These are phyloP conservation scores for Amaranthus cruentus DNA, from an alignment of 148 eudicot species.

Conservation along the genomic window DNA sequence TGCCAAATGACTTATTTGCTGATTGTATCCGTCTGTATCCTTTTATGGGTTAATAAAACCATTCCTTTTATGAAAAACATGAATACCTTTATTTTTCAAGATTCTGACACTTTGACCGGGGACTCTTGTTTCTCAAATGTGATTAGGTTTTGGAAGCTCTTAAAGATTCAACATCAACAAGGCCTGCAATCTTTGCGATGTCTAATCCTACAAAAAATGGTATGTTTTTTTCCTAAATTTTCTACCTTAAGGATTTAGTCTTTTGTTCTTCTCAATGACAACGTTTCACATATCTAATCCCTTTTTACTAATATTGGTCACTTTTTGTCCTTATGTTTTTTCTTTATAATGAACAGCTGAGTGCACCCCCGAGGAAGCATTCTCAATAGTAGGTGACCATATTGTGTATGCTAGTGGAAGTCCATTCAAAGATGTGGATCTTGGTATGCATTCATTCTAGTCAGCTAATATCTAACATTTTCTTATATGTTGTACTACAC, in stretches of 20 bases:
- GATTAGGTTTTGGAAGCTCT: conserved; percentile 85
- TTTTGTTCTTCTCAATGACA: not conserved
- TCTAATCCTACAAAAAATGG: conserved; percentile 97
- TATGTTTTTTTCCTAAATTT: conserved; percentile 21
- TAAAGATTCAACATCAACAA: conserved; percentile 73
- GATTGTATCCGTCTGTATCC: not conserved
- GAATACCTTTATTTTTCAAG: not conserved
- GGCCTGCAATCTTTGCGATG: conserved; percentile 97
- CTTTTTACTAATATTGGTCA: not conserved
- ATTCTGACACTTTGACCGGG: not conserved
- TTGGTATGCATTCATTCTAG: conserved; percentile 47
- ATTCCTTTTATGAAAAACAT: not conserved
- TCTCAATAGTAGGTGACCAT: conserved; percentile 79
- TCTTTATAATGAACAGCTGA: conserved; percentile 57
- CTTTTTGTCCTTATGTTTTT: conserved; percentile 5
- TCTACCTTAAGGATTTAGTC: not conserved
- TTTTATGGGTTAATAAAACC: not conserved
- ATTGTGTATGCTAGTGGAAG: conserved; percentile 90
- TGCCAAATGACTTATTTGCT: conserved; percentile 1
- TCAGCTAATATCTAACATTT: not conserved
- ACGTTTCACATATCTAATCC: not conserved
- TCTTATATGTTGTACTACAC: not conserved
- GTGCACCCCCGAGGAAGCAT: conserved; percentile 96
- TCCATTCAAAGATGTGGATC: conserved; percentile 84
- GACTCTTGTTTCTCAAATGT: not conserved